A percentile compares a stretch with the other conserved stretches of the same genome.
phyloP scores from a whole-genome alignment of 192 early-diverging fungal genomes.

The Gamsiella multidivaricata region DNA sequence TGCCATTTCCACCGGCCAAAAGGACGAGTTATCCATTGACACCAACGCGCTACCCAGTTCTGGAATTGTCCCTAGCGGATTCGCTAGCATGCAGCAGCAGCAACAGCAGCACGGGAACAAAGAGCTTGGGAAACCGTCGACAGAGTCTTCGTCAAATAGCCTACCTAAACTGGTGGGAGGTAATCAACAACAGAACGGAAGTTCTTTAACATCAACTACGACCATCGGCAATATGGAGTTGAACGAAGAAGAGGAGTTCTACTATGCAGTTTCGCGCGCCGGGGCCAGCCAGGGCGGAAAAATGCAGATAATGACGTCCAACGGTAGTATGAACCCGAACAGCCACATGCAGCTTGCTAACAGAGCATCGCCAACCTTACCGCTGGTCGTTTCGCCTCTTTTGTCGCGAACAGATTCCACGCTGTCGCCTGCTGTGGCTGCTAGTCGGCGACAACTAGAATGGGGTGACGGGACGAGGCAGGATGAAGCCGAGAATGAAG shows the following conservation, averaged over 20 bases:
- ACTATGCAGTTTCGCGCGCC: slow-evolving; percentile 28
- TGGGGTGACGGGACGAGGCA: neutral
- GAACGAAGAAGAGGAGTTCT: slow-evolving; percentile 46
- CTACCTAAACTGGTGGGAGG: neutral
- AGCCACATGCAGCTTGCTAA: too few relatives aligned
- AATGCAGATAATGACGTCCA: neutral
- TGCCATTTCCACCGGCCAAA: neutral
- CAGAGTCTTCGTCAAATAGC: slow-evolving; percentile 5
- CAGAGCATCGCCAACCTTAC: slow-evolving; percentile 3
- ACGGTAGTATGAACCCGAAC: neutral
- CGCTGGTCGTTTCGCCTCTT: slow-evolving; percentile 5
- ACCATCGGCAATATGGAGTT: slow-evolving; percentile 30
- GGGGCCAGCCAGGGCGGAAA: neutral
- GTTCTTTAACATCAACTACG: slow-evolving; percentile 19
- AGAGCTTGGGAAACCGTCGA: neutral
- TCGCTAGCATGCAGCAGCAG: slow-evolving; percentile 2
- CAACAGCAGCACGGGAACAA: neutral
- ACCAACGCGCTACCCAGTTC: neutral
- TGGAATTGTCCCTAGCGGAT: slow-evolving; percentile 2
- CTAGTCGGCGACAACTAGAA: neutral
- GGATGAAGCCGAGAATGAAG: neutral
- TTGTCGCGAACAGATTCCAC: too few relatives aligned
- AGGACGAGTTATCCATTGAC: neutral
- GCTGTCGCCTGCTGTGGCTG: neutral
- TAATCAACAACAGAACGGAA: neutral